phyloP scores from a whole-genome alignment of 306 rosid genomes.

The Urtica urens region DNA sequence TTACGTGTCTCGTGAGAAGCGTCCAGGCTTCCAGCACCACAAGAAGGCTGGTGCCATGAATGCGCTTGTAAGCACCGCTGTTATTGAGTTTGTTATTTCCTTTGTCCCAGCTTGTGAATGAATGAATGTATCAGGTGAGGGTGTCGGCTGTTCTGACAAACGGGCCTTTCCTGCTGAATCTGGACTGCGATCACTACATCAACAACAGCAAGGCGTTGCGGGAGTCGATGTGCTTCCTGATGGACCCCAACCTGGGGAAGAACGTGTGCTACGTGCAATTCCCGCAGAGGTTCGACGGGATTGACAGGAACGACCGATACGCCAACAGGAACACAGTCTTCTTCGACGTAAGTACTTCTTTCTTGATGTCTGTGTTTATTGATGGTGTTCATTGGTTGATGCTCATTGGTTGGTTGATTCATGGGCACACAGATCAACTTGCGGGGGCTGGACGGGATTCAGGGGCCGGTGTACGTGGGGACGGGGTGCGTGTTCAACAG shows the following conservation, averaged over 20 bases:
- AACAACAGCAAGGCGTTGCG: slow-evolving; percentile 96
- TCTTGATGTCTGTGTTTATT: background rate
- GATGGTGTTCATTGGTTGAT: slow-evolving; percentile 1
- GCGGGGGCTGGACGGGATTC: slow-evolving; percentile 95
- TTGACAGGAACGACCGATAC: slow-evolving; percentile 85
- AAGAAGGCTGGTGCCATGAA: slow-evolving; percentile 99
- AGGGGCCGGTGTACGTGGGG: slow-evolving; percentile 98
- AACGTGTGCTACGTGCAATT: slow-evolving; percentile 89
- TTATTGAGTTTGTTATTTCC: background rate
- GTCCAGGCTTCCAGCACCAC: slow-evolving; percentile 99
- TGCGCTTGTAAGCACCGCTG: slow-evolving; percentile 70
- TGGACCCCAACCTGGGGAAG: slow-evolving; percentile 97
- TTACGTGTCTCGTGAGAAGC: slow-evolving; percentile 99
- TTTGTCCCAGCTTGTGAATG: background rate
- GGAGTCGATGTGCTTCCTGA: slow-evolving; percentile 96
- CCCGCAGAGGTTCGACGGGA: slow-evolving; percentile 97
- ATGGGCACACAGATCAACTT: slow-evolving; percentile 70
- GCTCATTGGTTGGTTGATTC: slow-evolving; percentile 2
- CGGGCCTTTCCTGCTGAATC: slow-evolving; percentile 94
- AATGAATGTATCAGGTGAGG: slow-evolving; percentile 53
- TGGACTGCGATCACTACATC: slow-evolving; percentile 97
- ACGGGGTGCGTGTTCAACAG: slow-evolving; percentile 96
- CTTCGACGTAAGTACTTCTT: slow-evolving; percentile 64
- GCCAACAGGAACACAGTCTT: slow-evolving; percentile 95
- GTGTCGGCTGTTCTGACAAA: slow-evolving; percentile 97